A percentile compares a stretch with the other conserved stretches of the same genome.
These are phyloP conservation scores for Anthracocystis walkeri DNA, from an alignment of 1,284 basidiomycete species.

Conservation along the genomic window DNA sequence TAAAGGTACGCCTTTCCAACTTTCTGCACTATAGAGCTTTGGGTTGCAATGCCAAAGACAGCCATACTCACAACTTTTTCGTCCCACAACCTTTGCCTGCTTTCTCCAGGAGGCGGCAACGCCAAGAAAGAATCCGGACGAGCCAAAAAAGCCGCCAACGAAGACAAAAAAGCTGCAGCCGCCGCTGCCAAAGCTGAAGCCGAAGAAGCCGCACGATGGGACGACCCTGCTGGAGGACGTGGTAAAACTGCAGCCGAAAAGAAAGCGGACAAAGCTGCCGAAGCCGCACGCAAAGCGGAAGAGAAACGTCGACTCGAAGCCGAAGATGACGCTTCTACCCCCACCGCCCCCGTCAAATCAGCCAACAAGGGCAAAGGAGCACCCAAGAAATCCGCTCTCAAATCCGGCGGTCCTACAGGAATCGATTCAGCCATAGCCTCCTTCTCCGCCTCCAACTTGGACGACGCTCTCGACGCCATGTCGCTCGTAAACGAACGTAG, in stretches of 20 bases:
- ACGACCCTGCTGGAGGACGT: slow-evolving; percentile 73
- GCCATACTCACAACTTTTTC: too few species aligned
- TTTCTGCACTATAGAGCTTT: too few species aligned
- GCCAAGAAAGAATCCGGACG: slow-evolving; percentile 58
- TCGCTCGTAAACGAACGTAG: slow-evolving; percentile 88
- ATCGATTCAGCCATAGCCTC: slow-evolving; percentile 67
- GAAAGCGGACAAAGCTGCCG: slow-evolving; percentile 75
- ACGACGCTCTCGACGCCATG: slow-evolving; percentile 90
- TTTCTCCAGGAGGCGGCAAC: slow-evolving; percentile 44
- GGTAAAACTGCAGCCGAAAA: slow-evolving; percentile 80
- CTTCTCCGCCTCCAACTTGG: slow-evolving; percentile 86
- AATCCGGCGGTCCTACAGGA: slow-evolving; percentile 31
- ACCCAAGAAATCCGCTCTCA: slow-evolving; percentile 42
- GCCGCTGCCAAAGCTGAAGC: slow-evolving; percentile 76
- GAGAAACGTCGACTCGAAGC: slow-evolving; percentile 74
- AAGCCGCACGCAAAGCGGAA: slow-evolving; percentile 72
- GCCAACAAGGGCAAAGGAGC: slow-evolving; percentile 72
- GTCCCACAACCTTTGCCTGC: too few species aligned
- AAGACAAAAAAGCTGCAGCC: slow-evolving; percentile 78
- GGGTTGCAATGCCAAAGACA: too few species aligned
- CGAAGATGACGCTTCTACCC: slow-evolving; percentile 82
- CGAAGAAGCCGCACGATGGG: slow-evolving; percentile 83
- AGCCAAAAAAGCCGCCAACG: slow-evolving; percentile 93
- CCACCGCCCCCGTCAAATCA: slow-evolving; percentile 77
- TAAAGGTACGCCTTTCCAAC: slow-evolving; percentile 25